Base-by-base conservation (phyloP, 1,284 basidiomycete species). In the Phaffia rhodozyma region DNA sequence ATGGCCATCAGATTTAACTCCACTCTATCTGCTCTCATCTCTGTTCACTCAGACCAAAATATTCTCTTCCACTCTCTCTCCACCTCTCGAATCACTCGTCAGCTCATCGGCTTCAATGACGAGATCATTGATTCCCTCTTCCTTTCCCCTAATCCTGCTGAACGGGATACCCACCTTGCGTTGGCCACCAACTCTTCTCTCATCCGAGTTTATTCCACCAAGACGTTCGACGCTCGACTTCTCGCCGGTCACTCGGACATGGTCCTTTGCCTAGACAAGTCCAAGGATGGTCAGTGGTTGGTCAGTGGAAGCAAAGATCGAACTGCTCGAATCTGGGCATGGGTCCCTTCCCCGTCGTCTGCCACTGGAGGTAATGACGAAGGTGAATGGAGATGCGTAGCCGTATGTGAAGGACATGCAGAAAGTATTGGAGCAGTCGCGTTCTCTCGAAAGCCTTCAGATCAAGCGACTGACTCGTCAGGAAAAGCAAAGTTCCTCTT, bases 1-100 rank as follows among this genome's bases (percentile, higher is more conserved):
- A 74, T 68, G 16, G 57, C 54, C 6, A 13, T 62, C 70, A 92
- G 90, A 63, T 87, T 89, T 74, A 76, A 87, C 55, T 80, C 84
- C 0, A 73, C 81, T 1, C 78, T 77, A 16, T 83, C 84, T 3
- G 81, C 82, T 1, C 75, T 96, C n/a, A 80, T 93, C 25, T 89
- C 91, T n/a, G 80, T 94, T 9, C 92, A 97, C 72, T 91, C 90
- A 32, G 94, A 98, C 75, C 94, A 97, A 78, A 97, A 97, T 70
- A 89, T 99, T 69, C 82, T 93, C 56, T 90, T 91, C 75, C 84
- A 91, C 75, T 89, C 86, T 1, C 76, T 92, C 9, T 75, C 79
- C 7, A 81, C 83, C 0, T 80, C 81, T 55, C 77, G 80, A 13
- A 75, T 88, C 34, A 78, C 81, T n/a, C 84, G 86, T n/a, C 93